A percentile compares a stretch with the other conserved stretches of the same genome.
These are phyloP conservation scores for Otatea glauca DNA, from an alignment of 176 grass and related monocot genomes.

Conservation along the genomic window DNA sequence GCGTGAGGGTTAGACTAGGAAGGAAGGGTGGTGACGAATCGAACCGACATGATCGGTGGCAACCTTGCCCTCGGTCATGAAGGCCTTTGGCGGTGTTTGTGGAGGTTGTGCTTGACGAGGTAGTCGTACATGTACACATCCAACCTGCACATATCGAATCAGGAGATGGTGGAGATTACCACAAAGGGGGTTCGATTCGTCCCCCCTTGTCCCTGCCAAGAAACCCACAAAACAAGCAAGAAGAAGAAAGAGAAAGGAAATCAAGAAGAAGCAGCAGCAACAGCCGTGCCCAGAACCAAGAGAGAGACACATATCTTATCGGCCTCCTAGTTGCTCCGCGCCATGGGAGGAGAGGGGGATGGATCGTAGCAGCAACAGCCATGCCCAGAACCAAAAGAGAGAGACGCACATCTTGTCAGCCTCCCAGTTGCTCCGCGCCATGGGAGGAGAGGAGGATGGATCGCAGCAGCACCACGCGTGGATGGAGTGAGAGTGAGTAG, in stretches of 20 bases:
- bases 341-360: conserved; percentile 44
- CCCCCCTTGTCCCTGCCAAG: neutral
- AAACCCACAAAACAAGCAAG: neutral
- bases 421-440: too few species aligned
- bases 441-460: too few species aligned
- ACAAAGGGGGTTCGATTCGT: neutral
- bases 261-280: neutral
- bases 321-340: conserved; percentile 93
- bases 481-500: too few species aligned
- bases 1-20: neutral
- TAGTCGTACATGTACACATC: conserved; percentile 99
- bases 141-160: conserved; percentile 60
- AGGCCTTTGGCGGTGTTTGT: conserved; percentile 89
- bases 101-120: conserved; percentile 87
- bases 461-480: neutral
- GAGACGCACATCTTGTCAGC: too few species aligned
- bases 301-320: conserved; percentile 91
- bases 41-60: conserved; percentile 86
- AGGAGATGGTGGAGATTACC: neutral
- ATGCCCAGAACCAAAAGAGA: too few species aligned
- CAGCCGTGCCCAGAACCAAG: neutral
- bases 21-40: neutral
- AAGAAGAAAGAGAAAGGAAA: neutral
- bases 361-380: too few species aligned
- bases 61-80: conserved; percentile 95